Evolutionary conservation across 805 yeast genomes (phyloP), one percentile per base, ranked within the genome.

Genomic region (Saccharomycopsis sp.): DNA sequence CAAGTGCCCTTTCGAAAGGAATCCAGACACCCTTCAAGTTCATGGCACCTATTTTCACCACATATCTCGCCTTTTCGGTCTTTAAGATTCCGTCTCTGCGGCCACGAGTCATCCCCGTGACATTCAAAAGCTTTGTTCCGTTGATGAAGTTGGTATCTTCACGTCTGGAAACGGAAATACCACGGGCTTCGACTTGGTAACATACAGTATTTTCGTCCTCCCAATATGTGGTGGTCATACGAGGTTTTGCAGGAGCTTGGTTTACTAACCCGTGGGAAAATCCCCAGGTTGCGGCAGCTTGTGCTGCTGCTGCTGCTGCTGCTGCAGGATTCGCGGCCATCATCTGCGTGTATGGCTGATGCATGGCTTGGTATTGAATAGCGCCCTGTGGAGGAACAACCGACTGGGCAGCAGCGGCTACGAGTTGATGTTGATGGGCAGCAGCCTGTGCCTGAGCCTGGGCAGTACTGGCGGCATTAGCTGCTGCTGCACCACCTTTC

Each of bases 1-100:
- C 86, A 53, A 84, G 74, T 1, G 96, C 96, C 55, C 94, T 75
- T 62, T 87, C 93, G 68, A 86, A 87, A 1, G 96, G 96, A 60
- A 88, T 87, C 96, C 96, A 88, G 53, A 88, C 96, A 44, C 96
- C 96, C 73, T 88, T 88, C 65, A 88, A 75, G 70, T 88, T 92
- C 92, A 88, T 87, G 14, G 91, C 84, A 2, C 96, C 96, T 61
- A 87, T 85, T 72, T 88, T 88, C 51, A 88, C 93, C 23, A 88
- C 96, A 67, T 86, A 89, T 49, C 94, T 77, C 51, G 82, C 78
- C 66, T 85, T 84, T 69, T 87, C 94, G 59, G 85, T 82, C 73
- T 88, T 88, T 62, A 88, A 76, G 62, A 88, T 84, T 19, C 96
- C 96, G 70, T 88, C 96, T 66, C 96, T 77, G 64, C 93, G 80